Evolutionary conservation across 345 rosid species (phyloP), one percentile per base, ranked within the genome.

Genomic region (Raphanus sativus): DNA sequence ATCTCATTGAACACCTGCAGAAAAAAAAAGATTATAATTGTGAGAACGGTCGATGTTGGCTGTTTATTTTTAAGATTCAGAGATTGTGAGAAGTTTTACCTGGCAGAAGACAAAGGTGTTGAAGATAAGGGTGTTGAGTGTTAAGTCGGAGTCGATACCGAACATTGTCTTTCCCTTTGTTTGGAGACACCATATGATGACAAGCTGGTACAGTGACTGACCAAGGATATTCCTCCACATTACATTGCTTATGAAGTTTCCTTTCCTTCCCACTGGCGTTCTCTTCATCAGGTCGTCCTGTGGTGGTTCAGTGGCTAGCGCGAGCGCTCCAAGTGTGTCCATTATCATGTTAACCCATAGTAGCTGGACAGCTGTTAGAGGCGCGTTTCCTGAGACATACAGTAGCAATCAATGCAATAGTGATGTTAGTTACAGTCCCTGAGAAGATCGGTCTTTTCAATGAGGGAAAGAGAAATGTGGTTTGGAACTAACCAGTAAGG

Each of bases 181-280:
- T 73, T 89, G 89, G 61, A 91, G 88, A 74, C 80, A 84, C 90
- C 90, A 86, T 76, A 94, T 66, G 72, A 90, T 67, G 56, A 85
- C 74, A 61, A 94, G 85, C 85, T 94, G 97, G 84, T 90, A 92
- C 7, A 90, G 15, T 29, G 98, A 90, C 84, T 94, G 97, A 52
- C 98, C 97, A 69, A 90, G 76, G 65, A 94, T 90, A 77, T 92
- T 94, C 84, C 98, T 90, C 97, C 98, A 94, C 97, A 94, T 94
- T 26, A 94, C 87, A 73, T 92, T 92, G 48, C 86, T 90, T 80
- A 92, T 88, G 83, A 94, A 92, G 84, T 88, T 94, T 65, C 97
- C 88, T 72, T 85, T 85, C 82, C 91, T 83, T 62, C 94, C 97
- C 56, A 87, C 93, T 2, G 98, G 96, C 1, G 77, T 60, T 79